Conservation (phyloP, 2,329 filamentous ascomycete species). For the Clonostachys rosea region DNA sequence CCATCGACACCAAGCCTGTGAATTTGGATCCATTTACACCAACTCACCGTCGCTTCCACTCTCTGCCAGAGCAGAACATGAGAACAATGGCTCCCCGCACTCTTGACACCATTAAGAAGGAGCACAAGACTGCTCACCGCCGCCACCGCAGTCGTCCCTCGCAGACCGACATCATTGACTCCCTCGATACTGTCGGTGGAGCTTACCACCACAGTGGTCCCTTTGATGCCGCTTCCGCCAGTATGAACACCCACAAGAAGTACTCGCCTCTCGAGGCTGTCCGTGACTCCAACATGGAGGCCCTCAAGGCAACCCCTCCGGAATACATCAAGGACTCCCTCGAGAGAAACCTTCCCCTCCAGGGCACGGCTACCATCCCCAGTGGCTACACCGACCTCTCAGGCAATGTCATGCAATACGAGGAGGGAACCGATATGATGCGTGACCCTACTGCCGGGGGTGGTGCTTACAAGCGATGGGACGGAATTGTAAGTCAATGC, state of each 20-base stretch:
- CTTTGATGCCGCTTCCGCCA: slow-evolving; percentile 75
- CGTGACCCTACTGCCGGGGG: slow-evolving; percentile 62
- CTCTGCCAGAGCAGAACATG: slow-evolving; percentile 42
- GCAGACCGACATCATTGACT: slow-evolving; percentile 75
- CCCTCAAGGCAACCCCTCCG: slow-evolving; percentile 72
- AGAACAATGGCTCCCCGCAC: slow-evolving; percentile 63
- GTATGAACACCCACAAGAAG: slow-evolving; percentile 61
- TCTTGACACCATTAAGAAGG: slow-evolving; percentile 60
- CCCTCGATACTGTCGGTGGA: slow-evolving; percentile 63
- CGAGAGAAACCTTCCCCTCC: slow-evolving; percentile 68
- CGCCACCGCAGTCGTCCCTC: slow-evolving; percentile 61
- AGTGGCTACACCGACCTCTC: slow-evolving; percentile 64
- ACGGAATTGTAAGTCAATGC: slow-evolving; percentile 58
- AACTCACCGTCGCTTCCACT: slow-evolving; percentile 6
- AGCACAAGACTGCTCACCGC: slow-evolving; percentile 55
- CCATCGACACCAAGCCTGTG: not conserved
- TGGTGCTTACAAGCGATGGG: slow-evolving; percentile 74
- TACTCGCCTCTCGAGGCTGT: slow-evolving; percentile 75
- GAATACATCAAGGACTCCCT: slow-evolving; percentile 76
- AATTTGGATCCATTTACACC: not conserved
- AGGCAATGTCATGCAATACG: slow-evolving; percentile 70
- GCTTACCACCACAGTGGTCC: slow-evolving; percentile 87
- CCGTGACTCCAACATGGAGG: slow-evolving; percentile 66
- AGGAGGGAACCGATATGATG: slow-evolving; percentile 86
- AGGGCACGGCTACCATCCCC: slow-evolving; percentile 75